A percentile compares a stretch with the other conserved stretches of the same genome.
Conservation (phyloP, 768 basidiomycete species). For the Kwoniella bestiolae region DNA sequence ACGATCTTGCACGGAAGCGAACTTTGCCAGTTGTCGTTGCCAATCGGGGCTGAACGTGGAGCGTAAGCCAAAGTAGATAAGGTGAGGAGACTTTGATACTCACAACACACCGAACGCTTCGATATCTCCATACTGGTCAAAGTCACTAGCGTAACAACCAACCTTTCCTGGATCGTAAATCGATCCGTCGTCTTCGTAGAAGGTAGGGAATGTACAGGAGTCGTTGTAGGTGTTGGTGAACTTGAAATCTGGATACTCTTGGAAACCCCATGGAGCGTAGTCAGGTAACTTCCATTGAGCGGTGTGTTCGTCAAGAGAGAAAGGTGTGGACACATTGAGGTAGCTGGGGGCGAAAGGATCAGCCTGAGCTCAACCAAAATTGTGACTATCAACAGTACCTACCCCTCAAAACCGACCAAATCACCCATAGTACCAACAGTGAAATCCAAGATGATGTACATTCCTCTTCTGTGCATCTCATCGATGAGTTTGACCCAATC, state of each 20-base stretch:
- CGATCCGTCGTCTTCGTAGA: constrained; percentile 79
- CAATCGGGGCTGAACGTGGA: constrained; percentile 54
- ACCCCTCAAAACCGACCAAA: constrained; percentile 84
- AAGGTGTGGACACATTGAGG: constrained; percentile 80
- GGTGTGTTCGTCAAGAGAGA: constrained; percentile 73
- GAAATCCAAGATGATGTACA: constrained; percentile 93
- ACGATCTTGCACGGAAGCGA: constrained; percentile 95
- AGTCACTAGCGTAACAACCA: constrained; percentile 81
- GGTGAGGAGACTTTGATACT: constrained; percentile 60
- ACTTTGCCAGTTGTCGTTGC: constrained; percentile 92
- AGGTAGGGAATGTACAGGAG: constrained; percentile 74
- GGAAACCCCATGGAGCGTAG: constrained; percentile 84
- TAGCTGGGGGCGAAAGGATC: constrained; percentile 60
- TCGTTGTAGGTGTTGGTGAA: constrained; percentile 71
- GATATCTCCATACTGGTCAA: constrained; percentile 95
- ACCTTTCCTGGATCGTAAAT: constrained; percentile 64
- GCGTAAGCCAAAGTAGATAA: background rate
- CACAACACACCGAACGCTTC: constrained; percentile 94
- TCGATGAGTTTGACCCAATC: constrained; percentile 81
- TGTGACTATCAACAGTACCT: constrained; percentile 42
- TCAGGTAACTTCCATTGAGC: constrained; percentile 73
- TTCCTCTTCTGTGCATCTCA: constrained; percentile 74
- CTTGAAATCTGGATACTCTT: constrained; percentile 81
- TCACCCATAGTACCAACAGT: constrained; percentile 92
- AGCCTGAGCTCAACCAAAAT: background rate